Conservation (phyloP, 345 rosid genomes). For the Noccaea bulbosa region DNA sequence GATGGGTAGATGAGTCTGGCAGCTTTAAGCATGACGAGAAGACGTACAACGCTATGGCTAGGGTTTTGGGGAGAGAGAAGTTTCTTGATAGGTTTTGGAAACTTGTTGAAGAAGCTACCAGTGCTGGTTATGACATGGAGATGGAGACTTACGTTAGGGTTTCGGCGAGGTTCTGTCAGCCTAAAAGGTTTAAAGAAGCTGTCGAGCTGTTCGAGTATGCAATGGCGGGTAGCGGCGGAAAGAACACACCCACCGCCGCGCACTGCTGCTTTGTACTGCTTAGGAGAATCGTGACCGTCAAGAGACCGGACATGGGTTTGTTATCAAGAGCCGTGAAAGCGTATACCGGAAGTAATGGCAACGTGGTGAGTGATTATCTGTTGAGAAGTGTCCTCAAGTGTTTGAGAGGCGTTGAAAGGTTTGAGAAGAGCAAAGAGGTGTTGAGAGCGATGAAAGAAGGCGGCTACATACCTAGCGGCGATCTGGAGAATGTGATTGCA, state of each 20-base stretch:
- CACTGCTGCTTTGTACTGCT: constrained; percentile 45
- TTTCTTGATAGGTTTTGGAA: constrained; percentile 80
- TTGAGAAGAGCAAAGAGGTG: constrained; percentile 63
- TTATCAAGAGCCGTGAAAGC: constrained; percentile 65
- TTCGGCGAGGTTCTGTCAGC: constrained; percentile 45
- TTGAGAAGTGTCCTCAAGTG: constrained; percentile 67
- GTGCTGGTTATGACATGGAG: constrained; percentile 66
- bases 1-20: constrained; percentile 77
- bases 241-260: constrained; percentile 56
- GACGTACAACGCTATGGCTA: constrained; percentile 75
- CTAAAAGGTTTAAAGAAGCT: constrained; percentile 38
- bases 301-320: constrained; percentile 61
- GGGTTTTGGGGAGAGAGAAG: constrained; percentile 78
- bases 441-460: constrained; percentile 68
- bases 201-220: constrained; percentile 48
- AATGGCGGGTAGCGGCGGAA: constrained; percentile 54
- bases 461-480: constrained; percentile 53
- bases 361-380: constrained; percentile 57
- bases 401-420: constrained; percentile 65
- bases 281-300: constrained; percentile 62
- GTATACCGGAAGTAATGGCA: constrained; percentile 55
- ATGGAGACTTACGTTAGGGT: constrained; percentile 62
- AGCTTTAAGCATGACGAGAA: constrained; percentile 55
- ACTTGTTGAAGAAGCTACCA: constrained; percentile 63
- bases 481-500: constrained; percentile 60